Evolutionary conservation across 2,329 filamentous ascomycete genomes (phyloP).

Genomic region (Parascedosporium putredinis): DNA sequence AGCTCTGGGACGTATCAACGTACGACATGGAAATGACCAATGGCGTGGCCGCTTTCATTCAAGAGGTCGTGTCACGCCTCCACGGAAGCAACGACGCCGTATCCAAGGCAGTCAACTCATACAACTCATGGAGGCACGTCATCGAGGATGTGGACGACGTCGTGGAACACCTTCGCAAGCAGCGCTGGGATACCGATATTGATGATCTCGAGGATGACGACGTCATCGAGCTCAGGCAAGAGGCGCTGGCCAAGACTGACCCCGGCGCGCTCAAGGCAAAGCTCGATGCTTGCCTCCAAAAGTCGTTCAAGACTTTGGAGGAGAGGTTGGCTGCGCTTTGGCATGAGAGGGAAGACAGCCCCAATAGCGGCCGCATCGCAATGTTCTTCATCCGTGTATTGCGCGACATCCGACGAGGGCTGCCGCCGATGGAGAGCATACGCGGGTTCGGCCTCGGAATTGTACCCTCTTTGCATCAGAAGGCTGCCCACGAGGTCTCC

Average conservation of each 20-base stretch:
- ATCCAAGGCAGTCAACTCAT: conserved; percentile 49
- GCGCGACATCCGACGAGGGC: conserved; percentile 59
- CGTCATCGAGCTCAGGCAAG: conserved; percentile 55
- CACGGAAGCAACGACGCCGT: conserved; percentile 64
- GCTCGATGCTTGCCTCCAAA: conserved; percentile 43
- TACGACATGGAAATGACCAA: conserved; percentile 55
- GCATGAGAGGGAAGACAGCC: conserved; percentile 30
- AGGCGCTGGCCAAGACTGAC: conserved; percentile 61
- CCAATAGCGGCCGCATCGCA: conserved; percentile 41
- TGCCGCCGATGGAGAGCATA: conserved; percentile 43
- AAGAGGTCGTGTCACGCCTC: conserved; percentile 56
- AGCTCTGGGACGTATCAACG: conserved; percentile 58
- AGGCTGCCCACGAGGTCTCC: conserved; percentile 45
- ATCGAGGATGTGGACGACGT: conserved; percentile 56
- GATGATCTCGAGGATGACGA: conserved; percentile 67
- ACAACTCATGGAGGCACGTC: conserved; percentile 62
- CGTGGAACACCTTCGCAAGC: conserved; percentile 54
- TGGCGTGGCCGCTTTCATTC: conserved; percentile 58
- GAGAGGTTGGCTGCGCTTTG: conserved; percentile 42
- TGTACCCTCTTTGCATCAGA: conserved; percentile 53
- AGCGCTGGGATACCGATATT: conserved; percentile 66
- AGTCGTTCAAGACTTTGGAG: conserved; percentile 49
- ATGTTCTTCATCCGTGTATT: conserved; percentile 64
- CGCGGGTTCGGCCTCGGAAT: conserved; percentile 48
- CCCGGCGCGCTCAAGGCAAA: conserved; percentile 51